Evolutionary conservation across 2,329 filamentous ascomycete genomes (phyloP).

Genomic region (Penicillium sp.): DNA sequence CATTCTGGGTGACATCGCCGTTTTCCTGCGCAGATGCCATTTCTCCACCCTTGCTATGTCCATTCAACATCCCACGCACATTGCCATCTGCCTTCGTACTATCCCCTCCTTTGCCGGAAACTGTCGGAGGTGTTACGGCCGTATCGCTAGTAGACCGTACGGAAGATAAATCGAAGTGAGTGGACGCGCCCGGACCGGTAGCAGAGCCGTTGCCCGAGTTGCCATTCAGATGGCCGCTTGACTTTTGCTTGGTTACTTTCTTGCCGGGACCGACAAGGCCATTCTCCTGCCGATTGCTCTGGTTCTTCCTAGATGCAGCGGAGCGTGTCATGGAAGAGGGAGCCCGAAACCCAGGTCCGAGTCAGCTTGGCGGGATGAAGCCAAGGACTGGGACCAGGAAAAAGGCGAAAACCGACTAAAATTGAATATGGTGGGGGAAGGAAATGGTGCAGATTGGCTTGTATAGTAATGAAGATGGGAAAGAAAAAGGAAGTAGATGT

Average conservation of each 20-base stretch:
- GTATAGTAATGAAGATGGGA: not conserved
- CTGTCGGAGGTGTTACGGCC: slow-evolving; percentile 25
- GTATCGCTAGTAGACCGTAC: slow-evolving; percentile 39
- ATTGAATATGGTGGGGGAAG: slow-evolving; percentile 14
- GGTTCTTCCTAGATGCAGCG: slow-evolving; percentile 53
- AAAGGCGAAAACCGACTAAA: slow-evolving; percentile 21
- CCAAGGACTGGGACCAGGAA: slow-evolving; percentile 47
- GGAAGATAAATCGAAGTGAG: slow-evolving; percentile 40
- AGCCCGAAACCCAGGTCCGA: slow-evolving; percentile 42
- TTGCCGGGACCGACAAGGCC: slow-evolving; percentile 76
- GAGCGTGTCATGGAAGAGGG: slow-evolving; percentile 50
- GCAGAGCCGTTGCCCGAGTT: slow-evolving; percentile 44
- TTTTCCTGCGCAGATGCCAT: slow-evolving; percentile 36
- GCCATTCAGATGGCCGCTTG: slow-evolving; percentile 54
- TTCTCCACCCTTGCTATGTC: slow-evolving; percentile 34
- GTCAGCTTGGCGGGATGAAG: slow-evolving; percentile 49
- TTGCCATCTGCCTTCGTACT: slow-evolving; percentile 33
- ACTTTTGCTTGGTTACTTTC: slow-evolving; percentile 60
- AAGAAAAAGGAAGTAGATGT: slow-evolving; percentile 12
- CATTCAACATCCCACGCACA: slow-evolving; percentile 34
- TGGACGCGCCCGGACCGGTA: slow-evolving; percentile 33
- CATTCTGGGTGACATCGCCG: slow-evolving; percentile 28
- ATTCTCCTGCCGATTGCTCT: slow-evolving; percentile 80
- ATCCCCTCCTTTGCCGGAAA: slow-evolving; percentile 26
- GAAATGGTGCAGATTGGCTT: slow-evolving; percentile 7